Evolutionary conservation across 1,284 basidiomycete genomes (phyloP).

Genomic region (Ustilago sp.): DNA sequence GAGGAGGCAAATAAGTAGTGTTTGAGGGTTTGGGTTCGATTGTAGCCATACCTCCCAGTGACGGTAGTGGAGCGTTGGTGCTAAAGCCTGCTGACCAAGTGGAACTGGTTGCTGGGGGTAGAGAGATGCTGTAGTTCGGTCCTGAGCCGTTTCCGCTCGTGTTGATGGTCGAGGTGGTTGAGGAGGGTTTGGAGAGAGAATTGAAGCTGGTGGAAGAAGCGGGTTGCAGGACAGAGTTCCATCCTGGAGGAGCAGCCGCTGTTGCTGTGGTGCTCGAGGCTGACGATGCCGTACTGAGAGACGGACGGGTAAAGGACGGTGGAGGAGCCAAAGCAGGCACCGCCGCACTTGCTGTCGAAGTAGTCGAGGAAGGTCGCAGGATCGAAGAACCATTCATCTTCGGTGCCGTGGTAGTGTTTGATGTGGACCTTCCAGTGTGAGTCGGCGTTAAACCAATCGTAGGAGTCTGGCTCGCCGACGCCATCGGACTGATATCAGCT

Average conservation of each 20-base stretch:
- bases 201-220: constrained; percentile 13
- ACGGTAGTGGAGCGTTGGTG: neutral
- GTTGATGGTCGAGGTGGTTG: neutral
- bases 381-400: constrained; percentile 11
- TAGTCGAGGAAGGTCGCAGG: neutral
- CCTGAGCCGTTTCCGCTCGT: constrained; percentile 15
- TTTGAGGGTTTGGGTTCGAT: constrained; percentile 14
- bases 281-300: constrained; percentile 19
- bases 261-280: constrained; percentile 9
- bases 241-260: constrained; percentile 16
- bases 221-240: constrained; percentile 38
- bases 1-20: neutral
- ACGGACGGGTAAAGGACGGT: constrained; percentile 21
- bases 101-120: constrained; percentile 42
- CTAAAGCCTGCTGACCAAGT: constrained; percentile 8
- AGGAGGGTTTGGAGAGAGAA: neutral
- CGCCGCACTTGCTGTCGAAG: neutral
- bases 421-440: constrained; percentile 30
- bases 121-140: constrained; percentile 61
- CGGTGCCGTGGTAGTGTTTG: neutral
- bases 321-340: constrained; percentile 31
- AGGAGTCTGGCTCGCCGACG: constrained; percentile 21
- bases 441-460: constrained; percentile 40
- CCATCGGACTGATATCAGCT: constrained; percentile 34
- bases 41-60: constrained; percentile 10